These are phyloP conservation scores for Fusarium sororula DNA, from an alignment of 2,329 filamentous ascomycete genomes.

Conservation along the genomic window DNA sequence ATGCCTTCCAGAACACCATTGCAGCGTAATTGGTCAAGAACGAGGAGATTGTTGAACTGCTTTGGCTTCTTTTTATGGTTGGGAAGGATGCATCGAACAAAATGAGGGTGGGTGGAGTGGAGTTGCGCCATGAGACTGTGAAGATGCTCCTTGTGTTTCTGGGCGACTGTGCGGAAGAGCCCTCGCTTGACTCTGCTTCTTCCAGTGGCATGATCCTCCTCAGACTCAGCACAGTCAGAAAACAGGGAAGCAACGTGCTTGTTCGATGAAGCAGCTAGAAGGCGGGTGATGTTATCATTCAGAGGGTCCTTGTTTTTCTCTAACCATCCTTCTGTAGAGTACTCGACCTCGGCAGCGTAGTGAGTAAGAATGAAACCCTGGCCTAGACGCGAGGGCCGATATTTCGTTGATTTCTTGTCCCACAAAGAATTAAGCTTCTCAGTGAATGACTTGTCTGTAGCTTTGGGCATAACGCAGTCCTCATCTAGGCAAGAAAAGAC, in stretches of 20 bases:
- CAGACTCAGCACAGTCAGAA: slow-evolving; percentile 83
- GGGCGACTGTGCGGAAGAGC: slow-evolving; percentile 94
- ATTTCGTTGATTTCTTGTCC: slow-evolving; percentile 96
- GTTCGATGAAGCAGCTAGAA: slow-evolving; percentile 84
- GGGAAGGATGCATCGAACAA: slow-evolving; percentile 95
- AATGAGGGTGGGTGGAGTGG: slow-evolving; percentile 96
- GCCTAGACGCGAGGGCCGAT: slow-evolving; percentile 84
- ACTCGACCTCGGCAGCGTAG: slow-evolving; percentile 97
- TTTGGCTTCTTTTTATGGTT: slow-evolving; percentile 98
- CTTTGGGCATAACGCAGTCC: slow-evolving; percentile 98
- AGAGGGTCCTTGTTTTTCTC: slow-evolving; percentile 99
- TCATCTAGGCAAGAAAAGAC: slow-evolving; percentile 99
- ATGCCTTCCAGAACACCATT: slow-evolving; percentile 99
- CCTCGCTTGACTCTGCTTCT: slow-evolving; percentile 93
- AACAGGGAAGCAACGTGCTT: slow-evolving; percentile 87
- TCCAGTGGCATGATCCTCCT: slow-evolving; percentile 75
- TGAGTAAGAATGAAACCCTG: slow-evolving; percentile 97
- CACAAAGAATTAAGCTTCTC: slow-evolving; percentile 97
- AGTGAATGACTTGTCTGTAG: slow-evolving; percentile 94
- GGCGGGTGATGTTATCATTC: slow-evolving; percentile 93
- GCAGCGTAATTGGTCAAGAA: slow-evolving; percentile 95
- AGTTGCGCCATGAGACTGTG: slow-evolving; percentile 94
- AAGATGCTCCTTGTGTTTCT: slow-evolving; percentile 97
- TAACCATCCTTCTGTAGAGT: slow-evolving; percentile 92
- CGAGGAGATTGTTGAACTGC: slow-evolving; percentile 88